Evolutionary conservation across 371 early-diverging fungal genomes (phyloP), one percentile per base, ranked within the genome.

Genomic region (Umbelopsis sp.): DNA sequence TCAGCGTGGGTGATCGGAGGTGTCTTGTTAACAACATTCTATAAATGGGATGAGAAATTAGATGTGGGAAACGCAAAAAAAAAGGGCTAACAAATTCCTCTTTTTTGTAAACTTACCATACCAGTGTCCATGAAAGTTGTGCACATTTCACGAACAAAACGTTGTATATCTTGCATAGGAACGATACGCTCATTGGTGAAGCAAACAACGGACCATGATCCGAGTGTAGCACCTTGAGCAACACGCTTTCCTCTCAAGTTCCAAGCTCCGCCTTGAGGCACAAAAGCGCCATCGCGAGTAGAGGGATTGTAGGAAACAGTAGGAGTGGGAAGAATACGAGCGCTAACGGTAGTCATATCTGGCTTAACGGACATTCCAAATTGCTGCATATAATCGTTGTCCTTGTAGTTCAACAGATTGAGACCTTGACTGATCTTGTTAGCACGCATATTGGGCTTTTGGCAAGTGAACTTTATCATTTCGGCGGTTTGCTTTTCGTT

Each of bases 381-480:
- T 24, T 82, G 80, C 35, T 81, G 68, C 18, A 91, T 67, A 68
- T 87, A 85, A 3, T 82, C 80, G 72, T 89, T 89, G 25, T 74
- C 67, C 18, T 76, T 72, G 71, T 88, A 85, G 44, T 85, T 71
- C 22, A 91, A 72, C 2, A 79, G 69, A 22, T 72, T 63, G 18
- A 87, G 51, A 14, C 83, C 86, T 25, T 86, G 77, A 37, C 69
- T 76, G 68, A 93, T 92, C 66, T 80, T 85, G 57, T 86, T 80
- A 52, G 83, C 80, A 44, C 92, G 87, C 65, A 87, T 76, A 51
- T 85, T 76, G 1, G 97, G 98, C 37, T 86, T 84, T 69, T 91
- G 89, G 72, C 93, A 91, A 0, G 95, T 92, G 73, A 94, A 93
- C 70, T 87, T 92, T 77, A 97, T 95, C 94, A 97, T 96, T 65